These are phyloP conservation scores for Citeromyces siamensis DNA, from an alignment of 1,139 yeast species.

Conservation along the genomic window DNA sequence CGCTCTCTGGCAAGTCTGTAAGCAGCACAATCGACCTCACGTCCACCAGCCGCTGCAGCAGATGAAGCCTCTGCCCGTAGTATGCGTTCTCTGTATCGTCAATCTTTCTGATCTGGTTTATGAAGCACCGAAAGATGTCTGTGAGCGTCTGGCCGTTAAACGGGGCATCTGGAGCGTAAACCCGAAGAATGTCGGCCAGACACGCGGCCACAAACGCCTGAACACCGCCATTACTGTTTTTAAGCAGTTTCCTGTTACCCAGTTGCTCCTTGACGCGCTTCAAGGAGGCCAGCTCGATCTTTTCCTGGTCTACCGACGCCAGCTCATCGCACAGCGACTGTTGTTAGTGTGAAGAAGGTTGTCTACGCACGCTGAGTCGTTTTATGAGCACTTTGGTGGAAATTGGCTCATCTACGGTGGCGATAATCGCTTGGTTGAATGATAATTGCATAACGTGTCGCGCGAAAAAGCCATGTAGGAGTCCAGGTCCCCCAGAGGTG, in stretches of 20 bases:
- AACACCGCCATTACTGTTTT: constrained; percentile 56
- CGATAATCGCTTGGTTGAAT: constrained; percentile 21
- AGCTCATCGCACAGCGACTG: constrained; percentile 48
- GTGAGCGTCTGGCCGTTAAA: constrained; percentile 52
- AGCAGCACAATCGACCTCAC: constrained; percentile 70
- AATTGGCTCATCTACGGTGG: constrained; percentile 42
- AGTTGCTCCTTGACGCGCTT: constrained; percentile 37
- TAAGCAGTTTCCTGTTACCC: constrained; percentile 42
- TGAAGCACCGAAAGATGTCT: constrained; percentile 49
- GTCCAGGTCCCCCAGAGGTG: too few species aligned
- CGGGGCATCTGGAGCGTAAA: constrained; percentile 91
- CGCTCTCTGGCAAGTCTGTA: constrained; percentile 62
- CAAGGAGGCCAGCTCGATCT: constrained; percentile 31
- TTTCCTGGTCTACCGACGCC: constrained; percentile 48
- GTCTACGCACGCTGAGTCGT: constrained; percentile 20
- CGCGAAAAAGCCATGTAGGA: too few species aligned
- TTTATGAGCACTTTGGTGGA: constrained; percentile 44
- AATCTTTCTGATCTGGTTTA: constrained; percentile 47
- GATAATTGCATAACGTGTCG: constrained; percentile 2
- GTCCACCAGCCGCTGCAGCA: constrained; percentile 62
- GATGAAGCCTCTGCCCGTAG: constrained; percentile 51
- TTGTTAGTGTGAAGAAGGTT: constrained; percentile 16
- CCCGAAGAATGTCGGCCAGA: constrained; percentile 59
- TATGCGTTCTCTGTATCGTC: constrained; percentile 51
- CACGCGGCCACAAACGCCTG: constrained; percentile 67